phyloP scores from a whole-genome alignment of 2,329 filamentous ascomycete species.

The Microsporum canis region DNA sequence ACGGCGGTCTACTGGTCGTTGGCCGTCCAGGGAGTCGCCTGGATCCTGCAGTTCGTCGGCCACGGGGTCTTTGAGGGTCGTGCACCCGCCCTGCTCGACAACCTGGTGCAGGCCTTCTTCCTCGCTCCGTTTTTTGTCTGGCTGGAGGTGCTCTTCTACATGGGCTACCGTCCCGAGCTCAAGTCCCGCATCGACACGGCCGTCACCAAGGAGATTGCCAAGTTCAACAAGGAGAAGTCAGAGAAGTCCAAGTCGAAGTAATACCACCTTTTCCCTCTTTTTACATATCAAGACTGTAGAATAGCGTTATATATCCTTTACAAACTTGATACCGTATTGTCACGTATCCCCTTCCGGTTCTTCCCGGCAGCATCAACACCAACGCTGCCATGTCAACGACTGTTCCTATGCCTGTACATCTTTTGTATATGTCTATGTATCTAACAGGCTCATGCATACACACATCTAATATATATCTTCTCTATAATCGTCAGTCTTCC shows the following conservation, averaged over 20 bases:
- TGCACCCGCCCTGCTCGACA: constrained; percentile 81
- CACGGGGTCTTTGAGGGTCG: constrained; percentile 82
- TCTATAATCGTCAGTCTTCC: not conserved
- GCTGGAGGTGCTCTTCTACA: constrained; percentile 82
- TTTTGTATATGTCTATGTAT: too few species aligned
- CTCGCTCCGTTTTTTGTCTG: constrained; percentile 94
- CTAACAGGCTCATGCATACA: too few species aligned
- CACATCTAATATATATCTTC: too few species aligned
- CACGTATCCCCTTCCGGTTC: not conserved
- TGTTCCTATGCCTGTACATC: not conserved
- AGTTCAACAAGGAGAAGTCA: constrained; percentile 50
- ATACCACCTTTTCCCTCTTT: not conserved
- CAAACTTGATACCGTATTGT: not conserved
- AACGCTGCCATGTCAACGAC: not conserved
- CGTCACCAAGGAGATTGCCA: constrained; percentile 64
- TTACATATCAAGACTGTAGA: not conserved
- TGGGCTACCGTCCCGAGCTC: constrained; percentile 82
- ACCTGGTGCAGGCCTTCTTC: constrained; percentile 81
- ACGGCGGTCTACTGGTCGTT: constrained; percentile 55
- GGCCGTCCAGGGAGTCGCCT: constrained; percentile 59
- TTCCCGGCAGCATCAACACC: not conserved
- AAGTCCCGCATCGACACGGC: constrained; percentile 67
- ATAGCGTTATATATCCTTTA: not conserved
- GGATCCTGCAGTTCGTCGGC: constrained; percentile 84
- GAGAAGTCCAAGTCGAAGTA: not conserved